These are phyloP conservation scores for Daldinia sp. DNA, from an alignment of 2,329 filamentous ascomycete genomes.

Conservation along the genomic window DNA sequence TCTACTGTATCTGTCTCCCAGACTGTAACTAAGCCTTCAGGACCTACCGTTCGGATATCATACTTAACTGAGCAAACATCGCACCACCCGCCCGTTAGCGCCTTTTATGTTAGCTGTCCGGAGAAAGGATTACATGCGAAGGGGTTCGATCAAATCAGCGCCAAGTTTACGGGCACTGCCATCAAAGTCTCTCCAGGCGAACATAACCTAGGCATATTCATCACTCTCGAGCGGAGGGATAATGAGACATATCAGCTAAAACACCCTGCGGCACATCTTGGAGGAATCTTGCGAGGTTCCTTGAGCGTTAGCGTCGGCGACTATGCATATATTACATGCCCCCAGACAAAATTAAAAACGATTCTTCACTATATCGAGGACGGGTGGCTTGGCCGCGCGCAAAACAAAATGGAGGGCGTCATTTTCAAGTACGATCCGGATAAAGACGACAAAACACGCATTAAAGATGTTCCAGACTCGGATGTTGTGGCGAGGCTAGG, in stretches of 20 bases:
- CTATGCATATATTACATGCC: conserved; percentile 86
- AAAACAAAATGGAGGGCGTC: conserved; percentile 91
- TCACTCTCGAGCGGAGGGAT: conserved; percentile 81
- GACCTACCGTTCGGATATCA: conserved; percentile 78
- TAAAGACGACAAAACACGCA: conserved; percentile 81
- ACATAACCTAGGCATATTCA: conserved; percentile 96
- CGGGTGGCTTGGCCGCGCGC: conserved; percentile 90
- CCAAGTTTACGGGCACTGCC: conserved; percentile 97
- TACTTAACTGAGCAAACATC: conserved; percentile 98
- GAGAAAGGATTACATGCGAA: conserved; percentile 88
- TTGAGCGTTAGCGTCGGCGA: conserved; percentile 92
- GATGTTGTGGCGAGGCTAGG: conserved; percentile 86
- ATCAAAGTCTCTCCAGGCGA: conserved; percentile 91
- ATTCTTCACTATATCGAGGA: conserved; percentile 95
- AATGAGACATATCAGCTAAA: conserved; percentile 95
- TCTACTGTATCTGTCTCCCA: conserved; percentile 66
- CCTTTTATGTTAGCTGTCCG: conserved; percentile 92
- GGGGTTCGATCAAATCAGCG: conserved; percentile 95
- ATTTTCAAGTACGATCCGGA: conserved; percentile 91
- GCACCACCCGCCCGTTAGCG: conserved; percentile 96
- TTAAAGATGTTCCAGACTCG: conserved; percentile 87
- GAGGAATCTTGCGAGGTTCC: conserved; percentile 87
- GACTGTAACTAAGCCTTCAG: conserved; percentile 57
- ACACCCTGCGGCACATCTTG: conserved; percentile 92
- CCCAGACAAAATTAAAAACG: conserved; percentile 89